Conservation (phyloP, 345 rosid species). For the Populus euphratica region DNA sequence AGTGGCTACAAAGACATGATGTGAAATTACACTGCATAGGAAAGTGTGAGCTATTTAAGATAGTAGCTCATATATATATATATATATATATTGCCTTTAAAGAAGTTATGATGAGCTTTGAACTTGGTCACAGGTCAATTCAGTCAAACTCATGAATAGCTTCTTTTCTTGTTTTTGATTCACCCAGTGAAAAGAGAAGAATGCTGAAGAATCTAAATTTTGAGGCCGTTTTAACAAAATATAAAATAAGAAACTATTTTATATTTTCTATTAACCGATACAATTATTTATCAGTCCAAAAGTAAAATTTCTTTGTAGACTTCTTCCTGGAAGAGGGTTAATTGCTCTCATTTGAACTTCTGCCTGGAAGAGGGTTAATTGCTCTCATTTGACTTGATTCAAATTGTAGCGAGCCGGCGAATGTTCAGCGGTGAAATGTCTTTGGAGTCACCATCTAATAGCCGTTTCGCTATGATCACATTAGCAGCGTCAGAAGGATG, state of each 20-base stretch:
- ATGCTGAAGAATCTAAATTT: too few species aligned
- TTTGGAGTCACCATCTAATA: constrained; percentile 34
- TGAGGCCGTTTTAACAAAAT: too few species aligned
- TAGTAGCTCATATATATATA: background rate
- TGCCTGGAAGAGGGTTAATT: too few species aligned
- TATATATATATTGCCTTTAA: too few species aligned
- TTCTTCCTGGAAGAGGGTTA: background rate
- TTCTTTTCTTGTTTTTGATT: too few species aligned
- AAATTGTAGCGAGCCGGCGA: constrained; percentile 27
- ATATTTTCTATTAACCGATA: too few species aligned
- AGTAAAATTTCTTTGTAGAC: background rate
- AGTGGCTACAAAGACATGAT: background rate
- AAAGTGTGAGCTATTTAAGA: background rate
- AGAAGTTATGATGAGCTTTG: too few species aligned
- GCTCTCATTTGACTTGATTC: background rate
- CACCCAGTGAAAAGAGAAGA: too few species aligned
- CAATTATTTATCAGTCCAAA: too few species aligned
- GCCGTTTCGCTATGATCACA: constrained; percentile 37
- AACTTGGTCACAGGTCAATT: too few species aligned
- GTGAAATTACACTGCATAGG: background rate
- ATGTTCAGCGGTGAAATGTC: constrained; percentile 43
- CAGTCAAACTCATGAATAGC: too few species aligned
- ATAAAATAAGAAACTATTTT: too few species aligned
- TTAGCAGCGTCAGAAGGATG: constrained; percentile 62
- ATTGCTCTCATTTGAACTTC: background rate